Evolutionary conservation across 768 basidiomycete genomes (phyloP).

Genomic region (Agaricus subrufescens): DNA sequence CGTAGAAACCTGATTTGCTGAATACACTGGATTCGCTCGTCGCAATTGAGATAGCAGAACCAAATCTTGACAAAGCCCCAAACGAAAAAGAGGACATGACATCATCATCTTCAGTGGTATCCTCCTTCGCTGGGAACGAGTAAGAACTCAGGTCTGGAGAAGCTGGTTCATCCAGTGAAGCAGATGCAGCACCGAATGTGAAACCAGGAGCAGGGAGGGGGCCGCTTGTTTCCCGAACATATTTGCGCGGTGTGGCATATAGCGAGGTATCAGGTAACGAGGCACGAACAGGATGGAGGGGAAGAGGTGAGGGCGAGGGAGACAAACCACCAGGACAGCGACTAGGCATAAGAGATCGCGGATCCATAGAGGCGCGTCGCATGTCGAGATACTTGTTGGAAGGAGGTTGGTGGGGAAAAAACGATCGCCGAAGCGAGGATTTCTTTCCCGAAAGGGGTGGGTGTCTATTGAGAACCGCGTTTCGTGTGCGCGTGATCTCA

Average conservation of each 20-base stretch:
- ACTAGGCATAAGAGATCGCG: constrained; percentile 31
- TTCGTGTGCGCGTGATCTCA: constrained; percentile 46
- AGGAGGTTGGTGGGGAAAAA: constrained; percentile 18
- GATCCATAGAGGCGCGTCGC: constrained; percentile 39
- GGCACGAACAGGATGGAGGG: constrained; percentile 36
- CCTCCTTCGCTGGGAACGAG: constrained; percentile 44
- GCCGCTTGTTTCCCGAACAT: constrained; percentile 44
- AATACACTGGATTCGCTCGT: constrained; percentile 56
- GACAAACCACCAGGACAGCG: constrained; percentile 23
- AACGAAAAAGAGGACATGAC: constrained; percentile 47
- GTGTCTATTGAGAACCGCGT: constrained; percentile 33
- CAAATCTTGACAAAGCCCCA: constrained; percentile 50
- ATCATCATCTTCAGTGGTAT: constrained; percentile 50
- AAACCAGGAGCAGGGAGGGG: constrained; percentile 60
- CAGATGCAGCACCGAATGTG: constrained; percentile 57
- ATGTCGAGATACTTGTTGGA: constrained; percentile 32
- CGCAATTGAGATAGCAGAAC: constrained; percentile 55
- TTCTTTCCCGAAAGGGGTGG: constrained; percentile 7
- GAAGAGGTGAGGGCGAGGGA: constrained; percentile 40
- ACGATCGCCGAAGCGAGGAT: constrained; percentile 12
- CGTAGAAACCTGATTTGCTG: constrained; percentile 24
- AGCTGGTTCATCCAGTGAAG: constrained; percentile 46
- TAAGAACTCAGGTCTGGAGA: constrained; percentile 51
- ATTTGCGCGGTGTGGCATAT: constrained; percentile 44
- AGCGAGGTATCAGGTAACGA: constrained; percentile 48